Evolutionary conservation across 2,329 filamentous ascomycete genomes (phyloP).

Genomic region (Monosporascus sp.): DNA sequence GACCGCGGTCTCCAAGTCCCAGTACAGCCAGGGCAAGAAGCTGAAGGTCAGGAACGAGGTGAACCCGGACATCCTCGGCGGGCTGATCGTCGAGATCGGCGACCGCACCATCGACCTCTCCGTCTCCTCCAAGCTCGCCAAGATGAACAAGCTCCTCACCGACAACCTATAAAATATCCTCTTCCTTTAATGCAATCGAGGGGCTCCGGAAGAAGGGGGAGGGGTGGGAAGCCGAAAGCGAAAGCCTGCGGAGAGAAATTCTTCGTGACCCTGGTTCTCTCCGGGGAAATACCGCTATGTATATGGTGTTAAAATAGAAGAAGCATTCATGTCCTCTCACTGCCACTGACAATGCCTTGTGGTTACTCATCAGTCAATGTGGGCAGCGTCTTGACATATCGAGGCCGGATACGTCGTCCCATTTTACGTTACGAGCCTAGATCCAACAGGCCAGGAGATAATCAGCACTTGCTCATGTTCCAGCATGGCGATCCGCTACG

Average conservation of each 20-base stretch:
- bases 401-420: background rate
- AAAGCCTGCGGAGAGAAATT: background rate
- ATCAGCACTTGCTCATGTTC: background rate
- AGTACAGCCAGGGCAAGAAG: slow-evolving; percentile 90
- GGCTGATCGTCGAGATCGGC: slow-evolving; percentile 91
- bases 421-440: no score
- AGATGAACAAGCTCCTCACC: slow-evolving; percentile 98
- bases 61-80: slow-evolving; percentile 90
- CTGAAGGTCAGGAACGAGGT: slow-evolving; percentile 95
- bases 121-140: slow-evolving; percentile 89
- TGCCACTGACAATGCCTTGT: no score
- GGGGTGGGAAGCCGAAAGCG: slow-evolving; percentile 1
- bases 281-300: background rate
- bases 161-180: slow-evolving; percentile 79
- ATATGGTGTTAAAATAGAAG: background rate
- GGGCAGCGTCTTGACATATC: background rate
- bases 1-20: slow-evolving; percentile 80
- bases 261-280: background rate
- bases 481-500: no score
- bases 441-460: background rate
- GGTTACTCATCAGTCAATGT: no score
- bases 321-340: background rate
- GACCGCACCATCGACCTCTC: slow-evolving; percentile 97
- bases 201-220: background rate
- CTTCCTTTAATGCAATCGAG: slow-evolving; percentile 14